A percentile compares a stretch with the other conserved stretches of the same genome.
phyloP scores from a whole-genome alignment of 2,329 filamentous ascomycete species.

The Colletotrichum sansevieriae region DNA sequence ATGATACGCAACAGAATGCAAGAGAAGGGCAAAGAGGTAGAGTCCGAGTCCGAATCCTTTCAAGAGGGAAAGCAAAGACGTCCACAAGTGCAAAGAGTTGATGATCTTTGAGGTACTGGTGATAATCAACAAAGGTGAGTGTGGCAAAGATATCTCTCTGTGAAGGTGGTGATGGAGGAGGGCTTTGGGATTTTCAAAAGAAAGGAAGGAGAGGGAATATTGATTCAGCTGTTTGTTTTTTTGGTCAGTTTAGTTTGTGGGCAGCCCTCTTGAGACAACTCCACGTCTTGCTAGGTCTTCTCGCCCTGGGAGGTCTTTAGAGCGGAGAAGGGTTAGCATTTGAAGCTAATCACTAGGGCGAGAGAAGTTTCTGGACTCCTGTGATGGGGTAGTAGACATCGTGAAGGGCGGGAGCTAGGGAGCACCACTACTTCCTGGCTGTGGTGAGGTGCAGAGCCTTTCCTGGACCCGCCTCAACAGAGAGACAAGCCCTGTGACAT shows the following conservation, averaged over 20 bases:
- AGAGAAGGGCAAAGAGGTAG: background rate
- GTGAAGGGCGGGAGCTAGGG: too few relatives aligned
- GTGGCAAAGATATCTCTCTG: background rate
- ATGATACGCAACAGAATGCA: too few relatives aligned
- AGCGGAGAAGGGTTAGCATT: constrained; percentile 1
- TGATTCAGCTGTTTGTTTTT: background rate
- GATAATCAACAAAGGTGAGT: background rate
- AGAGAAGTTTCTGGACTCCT: constrained; percentile 1
- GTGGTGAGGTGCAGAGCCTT: too few relatives aligned
- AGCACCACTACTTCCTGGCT: too few relatives aligned
- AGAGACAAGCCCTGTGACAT: too few relatives aligned
- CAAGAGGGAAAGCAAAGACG: background rate
- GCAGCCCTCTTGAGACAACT: background rate
- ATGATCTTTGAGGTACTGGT: background rate
- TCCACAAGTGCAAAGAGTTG: background rate
- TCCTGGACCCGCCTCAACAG: too few relatives aligned
- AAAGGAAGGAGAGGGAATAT: constrained; percentile 1
- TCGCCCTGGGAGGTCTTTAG: background rate
- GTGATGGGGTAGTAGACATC: background rate
- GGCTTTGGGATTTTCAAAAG: background rate
- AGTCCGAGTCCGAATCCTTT: background rate
- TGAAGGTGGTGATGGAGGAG: constrained; percentile 10
- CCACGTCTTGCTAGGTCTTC: background rate
- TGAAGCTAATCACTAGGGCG: background rate
- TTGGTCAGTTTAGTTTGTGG: constrained; percentile 1